Base-by-base conservation (phyloP, 2,329 filamentous ascomycete species). In the Fusarium mexicanum region DNA sequence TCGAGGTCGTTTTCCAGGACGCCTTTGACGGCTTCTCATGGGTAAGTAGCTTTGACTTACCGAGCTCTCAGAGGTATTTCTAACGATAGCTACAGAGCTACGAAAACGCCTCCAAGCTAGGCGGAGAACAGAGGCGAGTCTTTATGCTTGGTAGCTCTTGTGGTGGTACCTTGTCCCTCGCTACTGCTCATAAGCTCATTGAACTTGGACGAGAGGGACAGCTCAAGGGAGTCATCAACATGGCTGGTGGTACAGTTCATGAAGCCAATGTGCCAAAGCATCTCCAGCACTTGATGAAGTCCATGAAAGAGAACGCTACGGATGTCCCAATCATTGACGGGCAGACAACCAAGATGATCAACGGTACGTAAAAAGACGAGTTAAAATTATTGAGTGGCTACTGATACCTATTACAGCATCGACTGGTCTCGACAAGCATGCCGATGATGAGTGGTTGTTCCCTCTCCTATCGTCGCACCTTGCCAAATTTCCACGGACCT, bases 321-420 rank as follows among this genome's bases (percentile, higher is more conserved):
- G n/a, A 37, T 16, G n/a, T 26, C 3, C 50, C 50, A 0, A 53
- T 53, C 6, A 53, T 53, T 6, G 33, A 53, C 4, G 18, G 33
- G 0, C 50, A 53, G 18, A 53, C 50, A 6, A n/a, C 33, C 12
- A 53, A 26, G 13, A 53, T 53, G 50, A 53, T 53, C 9, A 53
- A 53, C 18, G n/a, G 50, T 26, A 37, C 6, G 50, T 26, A 8
- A 16, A 0, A 0, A 16, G 6, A 16, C 3, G 3, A 2, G 0
- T 0, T 16, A 12, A 0, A 0, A 6, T 4, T 22, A 26, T 3
- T 1, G 0, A 20, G 13, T 0, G 12, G 13, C 4, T 26, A 22
- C 50, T 53, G 0, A 53, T 2, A 0, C 4, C 1, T 2, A 2
- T 4, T 6, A 2, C 3, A 53, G 50, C 18, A 26, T 37, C 50